phyloP scores from a whole-genome alignment of 164 flowering plant genomes.

The Litsea cubeba region DNA sequence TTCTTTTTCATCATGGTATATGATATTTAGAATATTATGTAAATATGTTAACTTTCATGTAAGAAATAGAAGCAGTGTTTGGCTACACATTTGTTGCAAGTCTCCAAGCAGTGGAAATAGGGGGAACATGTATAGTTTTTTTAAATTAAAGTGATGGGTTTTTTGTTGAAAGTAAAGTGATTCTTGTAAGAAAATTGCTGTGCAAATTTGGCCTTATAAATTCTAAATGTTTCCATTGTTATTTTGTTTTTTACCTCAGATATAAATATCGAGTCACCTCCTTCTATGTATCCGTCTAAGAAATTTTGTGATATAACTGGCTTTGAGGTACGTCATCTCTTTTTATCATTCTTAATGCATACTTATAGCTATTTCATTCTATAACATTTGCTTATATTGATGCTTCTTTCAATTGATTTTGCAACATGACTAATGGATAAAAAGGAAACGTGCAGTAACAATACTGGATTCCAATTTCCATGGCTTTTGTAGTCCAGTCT shows the following conservation, averaged over 20 bases:
- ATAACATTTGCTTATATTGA: background rate
- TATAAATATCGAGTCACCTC: constrained; percentile 81
- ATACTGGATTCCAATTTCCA: background rate
- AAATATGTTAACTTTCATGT: background rate
- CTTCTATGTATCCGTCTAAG: constrained; percentile 72
- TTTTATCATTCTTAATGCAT: background rate
- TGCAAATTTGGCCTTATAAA: background rate
- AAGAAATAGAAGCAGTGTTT: background rate
- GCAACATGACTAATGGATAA: background rate
- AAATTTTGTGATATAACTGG: constrained; percentile 86
- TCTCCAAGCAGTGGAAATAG: background rate
- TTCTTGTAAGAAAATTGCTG: background rate
- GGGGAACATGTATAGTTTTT: too few relatives aligned
- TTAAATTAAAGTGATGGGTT: background rate
- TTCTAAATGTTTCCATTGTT: background rate
- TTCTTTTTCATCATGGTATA: background rate
- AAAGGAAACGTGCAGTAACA: background rate
- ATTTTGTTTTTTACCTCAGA: constrained; percentile 36
- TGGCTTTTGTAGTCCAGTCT: too few relatives aligned
- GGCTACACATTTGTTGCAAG: background rate
- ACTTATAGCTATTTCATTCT: background rate
- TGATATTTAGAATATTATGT: background rate
- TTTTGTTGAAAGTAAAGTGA: background rate
- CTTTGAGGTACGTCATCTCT: constrained; percentile 53
- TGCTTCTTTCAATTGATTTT: background rate